Evolutionary conservation across 352 stramenopile genomes (phyloP).

Genomic region (Pythium pectinolyticum): DNA sequence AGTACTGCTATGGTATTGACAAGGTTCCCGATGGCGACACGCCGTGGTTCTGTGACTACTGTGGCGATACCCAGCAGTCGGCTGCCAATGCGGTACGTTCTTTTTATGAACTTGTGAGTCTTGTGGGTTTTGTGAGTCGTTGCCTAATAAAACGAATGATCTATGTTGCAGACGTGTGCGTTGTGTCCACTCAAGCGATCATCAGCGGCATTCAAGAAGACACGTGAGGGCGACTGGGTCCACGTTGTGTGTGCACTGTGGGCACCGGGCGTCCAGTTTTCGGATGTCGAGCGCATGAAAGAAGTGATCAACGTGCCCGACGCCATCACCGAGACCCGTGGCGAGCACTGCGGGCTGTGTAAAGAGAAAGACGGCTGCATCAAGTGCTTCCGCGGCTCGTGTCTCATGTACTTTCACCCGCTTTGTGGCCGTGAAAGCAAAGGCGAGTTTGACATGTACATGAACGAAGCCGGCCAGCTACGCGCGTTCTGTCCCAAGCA

Average conservation of each 20-base stretch:
- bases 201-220: slow-evolving; percentile 85
- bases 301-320: slow-evolving; percentile 73
- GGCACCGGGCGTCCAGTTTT: slow-evolving; percentile 84
- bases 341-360: slow-evolving; percentile 61
- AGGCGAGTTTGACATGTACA: slow-evolving; percentile 88
- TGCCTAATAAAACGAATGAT: too few relatives aligned
- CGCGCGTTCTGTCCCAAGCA: slow-evolving; percentile 82
- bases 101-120: neutral
- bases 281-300: slow-evolving; percentile 81
- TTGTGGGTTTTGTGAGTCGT: too few relatives aligned
- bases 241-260: slow-evolving; percentile 88
- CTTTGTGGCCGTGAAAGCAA: slow-evolving; percentile 81
- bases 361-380: slow-evolving; percentile 73
- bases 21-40: slow-evolving; percentile 76
- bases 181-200: slow-evolving; percentile 71
- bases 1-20: slow-evolving; percentile 89
- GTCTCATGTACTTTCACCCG: slow-evolving; percentile 75
- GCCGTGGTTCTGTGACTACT: slow-evolving; percentile 87
- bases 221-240: slow-evolving; percentile 71
- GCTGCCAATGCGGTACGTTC: slow-evolving; percentile 51
- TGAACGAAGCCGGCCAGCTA: slow-evolving; percentile 84
- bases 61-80: slow-evolving; percentile 40
- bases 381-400: slow-evolving; percentile 78
- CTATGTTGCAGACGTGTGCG: slow-evolving; percentile 59
- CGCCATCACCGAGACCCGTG: slow-evolving; percentile 68